Base-by-base conservation (phyloP, 768 basidiomycete species). In the Lanmaoa pseudosensibilis region DNA sequence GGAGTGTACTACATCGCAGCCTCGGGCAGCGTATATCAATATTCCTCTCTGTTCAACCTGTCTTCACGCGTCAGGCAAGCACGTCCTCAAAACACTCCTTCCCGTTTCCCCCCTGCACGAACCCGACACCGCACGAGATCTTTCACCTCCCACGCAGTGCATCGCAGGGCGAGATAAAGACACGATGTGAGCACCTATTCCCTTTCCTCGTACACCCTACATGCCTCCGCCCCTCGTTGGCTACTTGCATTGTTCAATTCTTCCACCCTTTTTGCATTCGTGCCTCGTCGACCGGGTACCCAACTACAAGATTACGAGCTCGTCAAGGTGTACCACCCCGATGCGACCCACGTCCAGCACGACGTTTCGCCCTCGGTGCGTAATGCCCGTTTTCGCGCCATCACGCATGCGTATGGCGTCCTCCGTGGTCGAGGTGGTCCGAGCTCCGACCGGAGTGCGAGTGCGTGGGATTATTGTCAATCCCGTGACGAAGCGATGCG, bases 321-420 rank as follows among this genome's bases (percentile, higher is more conserved):
- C 39, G 88, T 87, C 38, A 83, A 85, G 44, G 66, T 76, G 11
- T 82, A 90, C 65, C 90, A 92, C 64, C 89, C 90, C 4, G 89
- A 92, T 67, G 82, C 83, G 4, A 72, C 76, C 4, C 57, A 40
- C 12, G 66, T 73, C 11, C 75, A 77, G 27, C 77, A 76, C 7
- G 53, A 62, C 19, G 56, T 84, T 19, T 66, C 81, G 1, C 65
- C 81, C 7, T 49, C 65, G 4, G 69, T 79, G 46, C 79, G 83
- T 9, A 86, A 85, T 55, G 73, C 76, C 8, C 81, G 82, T 4
- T 92, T 91, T 61, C 86, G 85, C 53, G 74, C 80, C 40, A 83
- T 91, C 47, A 79, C 80, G 9, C 74, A 78, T 9, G 85, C 90
- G 3, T 92, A 91, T 58, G 83, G 86, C 38, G 61, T 73, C 19